Evolutionary conservation across 1,139 yeast species (phyloP).

Genomic region (Kurtzmaniella quercitrusa): DNA sequence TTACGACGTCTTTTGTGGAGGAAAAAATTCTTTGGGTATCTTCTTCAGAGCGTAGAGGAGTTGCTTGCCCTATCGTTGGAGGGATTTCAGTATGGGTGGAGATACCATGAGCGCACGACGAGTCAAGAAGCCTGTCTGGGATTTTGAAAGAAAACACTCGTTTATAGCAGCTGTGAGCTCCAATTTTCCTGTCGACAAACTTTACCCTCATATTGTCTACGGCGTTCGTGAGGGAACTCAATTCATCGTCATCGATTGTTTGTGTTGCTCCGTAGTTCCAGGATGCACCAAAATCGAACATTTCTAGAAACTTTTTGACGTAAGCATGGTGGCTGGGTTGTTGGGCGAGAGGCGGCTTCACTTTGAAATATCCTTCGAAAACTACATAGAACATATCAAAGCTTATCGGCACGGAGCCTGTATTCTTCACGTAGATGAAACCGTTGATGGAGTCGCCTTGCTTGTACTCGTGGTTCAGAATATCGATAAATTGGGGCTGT

Average conservation of each 20-base stretch:
- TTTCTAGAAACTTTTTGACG: slow-evolving; percentile 32
- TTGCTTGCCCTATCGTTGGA: slow-evolving; percentile 31
- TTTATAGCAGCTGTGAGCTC: slow-evolving; percentile 37
- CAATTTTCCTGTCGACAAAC: slow-evolving; percentile 29
- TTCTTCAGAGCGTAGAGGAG: background rate
- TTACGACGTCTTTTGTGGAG: slow-evolving; percentile 7
- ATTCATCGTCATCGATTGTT: slow-evolving; percentile 25
- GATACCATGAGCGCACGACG: slow-evolving; percentile 35
- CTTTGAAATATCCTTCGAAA: slow-evolving; percentile 35
- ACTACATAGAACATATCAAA: slow-evolving; percentile 41
- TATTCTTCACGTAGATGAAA: slow-evolving; percentile 26
- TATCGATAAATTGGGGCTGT: slow-evolving; percentile 27
- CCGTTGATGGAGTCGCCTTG: slow-evolving; percentile 42
- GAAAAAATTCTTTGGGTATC: background rate
- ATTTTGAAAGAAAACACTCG: slow-evolving; percentile 39
- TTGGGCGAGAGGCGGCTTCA: no score
- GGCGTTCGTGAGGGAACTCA: slow-evolving; percentile 28
- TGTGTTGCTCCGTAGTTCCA: slow-evolving; percentile 29
- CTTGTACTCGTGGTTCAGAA: slow-evolving; percentile 30
- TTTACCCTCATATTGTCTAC: slow-evolving; percentile 33
- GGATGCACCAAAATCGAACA: slow-evolving; percentile 42
- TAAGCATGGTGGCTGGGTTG: slow-evolving; percentile 22
- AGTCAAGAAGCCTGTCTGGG: slow-evolving; percentile 40
- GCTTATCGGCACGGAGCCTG: slow-evolving; percentile 21
- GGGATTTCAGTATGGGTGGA: slow-evolving; percentile 34